Evolutionary conservation across 345 rosid species (phyloP), one percentile per base, ranked within the genome.

Genomic region (Populus davidiana): DNA sequence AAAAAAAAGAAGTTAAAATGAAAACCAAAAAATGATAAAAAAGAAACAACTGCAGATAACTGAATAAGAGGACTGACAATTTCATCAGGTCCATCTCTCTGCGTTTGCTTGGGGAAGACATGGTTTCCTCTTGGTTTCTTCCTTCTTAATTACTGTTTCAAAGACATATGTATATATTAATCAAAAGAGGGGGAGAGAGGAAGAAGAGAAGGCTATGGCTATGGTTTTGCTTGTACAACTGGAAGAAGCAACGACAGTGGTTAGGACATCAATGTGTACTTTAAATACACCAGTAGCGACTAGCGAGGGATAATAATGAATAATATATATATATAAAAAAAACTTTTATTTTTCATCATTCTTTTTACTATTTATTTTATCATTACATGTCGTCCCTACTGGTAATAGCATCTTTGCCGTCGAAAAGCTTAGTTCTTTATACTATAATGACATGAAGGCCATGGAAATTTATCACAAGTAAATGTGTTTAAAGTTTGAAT

Each of bases 51-150:
- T 21, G 18, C 18, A 63, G 65, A 39, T 38, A 39, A 23, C 18
- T 41, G 72, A 38, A 64, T 31, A 16, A 73, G 78, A 36, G 21
- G 31, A 83, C 75, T 74, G 12, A 91, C 93, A 91, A 76, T 85
- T 90, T 91, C 96, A 88, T 90, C 88, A 88, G 81, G 82, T 91
- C 96, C 92, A 85, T 90, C 84, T 90, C 92, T 69, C 96, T 77
- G 81, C 95, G 92, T 81, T 91, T 91, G 89, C 90, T 90, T 18
- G 93, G 93, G 23, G 90, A 90, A 71, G 96, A 88, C 93, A 91
- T 90, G 83, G 12, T 81, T 75, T 21, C 59, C 39, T n/a, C 6
- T 64, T 36, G 31, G 14, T 23, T 10, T 18, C 17, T 49, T 23
- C 39, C 68, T 64, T 78, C 80, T 74, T 69, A 47, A 12, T 47